Evolutionary conservation across 495 filamentous ascomycete species (phyloP), one percentile per base, ranked within the genome.

Genomic region (Aspergillus egyptiacus): DNA sequence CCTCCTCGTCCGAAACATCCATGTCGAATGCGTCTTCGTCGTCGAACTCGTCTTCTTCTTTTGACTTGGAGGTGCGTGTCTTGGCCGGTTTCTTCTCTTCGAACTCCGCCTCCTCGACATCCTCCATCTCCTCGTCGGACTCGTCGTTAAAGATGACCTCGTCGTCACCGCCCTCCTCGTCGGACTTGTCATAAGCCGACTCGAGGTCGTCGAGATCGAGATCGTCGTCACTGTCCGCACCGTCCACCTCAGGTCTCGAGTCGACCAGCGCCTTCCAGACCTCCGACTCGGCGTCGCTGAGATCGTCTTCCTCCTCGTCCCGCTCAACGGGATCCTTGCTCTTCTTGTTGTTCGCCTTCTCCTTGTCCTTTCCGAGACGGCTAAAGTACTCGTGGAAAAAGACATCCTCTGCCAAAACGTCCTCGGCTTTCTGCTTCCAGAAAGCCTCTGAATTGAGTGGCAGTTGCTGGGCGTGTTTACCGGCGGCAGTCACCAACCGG

Each of bases 341-440:
- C 51, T 72, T 72, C 73, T 83, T 72, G 72, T 83, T 81, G 37
- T 74, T 75, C 14, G 64, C 56, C 60, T 72, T 74, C 50, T 81
- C 78, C 62, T 84, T 81, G 43, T 75, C 77, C 64, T 87, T 91
- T 35, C 85, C 85, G 33, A 89, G 67, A 43, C 85, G 79, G 51
- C 77, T 81, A 65, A 98, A 97, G 79, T 97, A 98, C 48, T 85
- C 81, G 67, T 98, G 93, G 79, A 98, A 98, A 80, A 98, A 98
- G 34, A 87, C 89, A 57, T 98, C 94, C 58, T 98, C 90, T 0
- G 83, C 86, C 0, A 83, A 80, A 8, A 98, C 83, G 33, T 97
- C 84, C 39, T 86, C 83, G n/a, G 79, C 73, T 63, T 85, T 88
- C 77, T 86, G 85, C 57, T 83, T 84, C 90, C 90, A 96, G 77